Conservation (phyloP, 139 green algal genomes). For the Tetraselmis striata region DNA sequence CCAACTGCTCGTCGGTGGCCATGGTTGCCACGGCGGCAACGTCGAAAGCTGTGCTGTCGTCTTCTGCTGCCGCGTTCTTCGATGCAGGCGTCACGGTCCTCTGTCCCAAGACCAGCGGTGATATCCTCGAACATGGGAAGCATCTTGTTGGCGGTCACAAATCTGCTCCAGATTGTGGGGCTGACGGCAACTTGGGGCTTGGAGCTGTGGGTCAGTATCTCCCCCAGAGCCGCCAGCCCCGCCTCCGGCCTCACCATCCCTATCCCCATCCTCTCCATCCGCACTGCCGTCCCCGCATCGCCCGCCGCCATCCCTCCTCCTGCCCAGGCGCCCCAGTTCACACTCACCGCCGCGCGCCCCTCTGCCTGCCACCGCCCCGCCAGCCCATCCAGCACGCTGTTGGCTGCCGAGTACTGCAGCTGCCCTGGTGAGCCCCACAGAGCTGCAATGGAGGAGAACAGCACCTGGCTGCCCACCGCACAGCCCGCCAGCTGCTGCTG, state of each 20-base stretch:
- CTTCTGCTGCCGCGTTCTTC: not conserved
- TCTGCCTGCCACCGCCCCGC: conserved; percentile 4
- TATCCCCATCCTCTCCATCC: conserved; percentile 54
- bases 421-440: conserved; percentile 28
- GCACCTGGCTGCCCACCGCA: not conserved
- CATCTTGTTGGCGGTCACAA: not conserved
- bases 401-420: conserved; percentile 43
- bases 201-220: not conserved
- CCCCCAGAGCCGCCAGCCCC: conserved; percentile 47
- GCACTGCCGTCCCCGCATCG: conserved; percentile 34
- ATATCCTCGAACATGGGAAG: not conserved
- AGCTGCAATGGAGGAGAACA: conserved; percentile 20
- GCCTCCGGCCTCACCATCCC: conserved; percentile 34
- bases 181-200: not conserved
- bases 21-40: not conserved
- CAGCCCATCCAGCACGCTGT: conserved; percentile 39
- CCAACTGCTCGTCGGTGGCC: not conserved
- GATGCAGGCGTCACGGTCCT: no score
- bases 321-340: conserved; percentile 80
- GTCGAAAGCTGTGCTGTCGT: no score
- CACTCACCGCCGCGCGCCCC: conserved; percentile 31
- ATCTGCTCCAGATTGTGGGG: not conserved
- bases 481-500: not conserved
- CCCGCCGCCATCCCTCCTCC: conserved; percentile 44
- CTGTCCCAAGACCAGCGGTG: not conserved